Conservation (phyloP, 129 eudicot genomes). For the sunflower (Helianthus annuus) region HanXRQr2.0-SUNRISE NC_035442.2:160595333-160595832, state of each 20-base stretch:
- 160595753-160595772: slow-evolving; percentile 99
- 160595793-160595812: slow-evolving; percentile 29
- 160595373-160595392: too few relatives aligned
- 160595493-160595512: too few relatives aligned
- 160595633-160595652: slow-evolving; percentile 7
- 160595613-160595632: slow-evolving; percentile 20
- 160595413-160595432: too few relatives aligned
- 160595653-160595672: background rate
- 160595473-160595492: too few relatives aligned
- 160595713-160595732: slow-evolving; percentile 99
- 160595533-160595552: slow-evolving; percentile 95
- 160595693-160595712: slow-evolving; percentile 98
- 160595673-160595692: slow-evolving; percentile 76
- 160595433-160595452: too few relatives aligned
- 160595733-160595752: slow-evolving; percentile 90
- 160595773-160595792: slow-evolving; percentile 99
- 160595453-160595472: too few relatives aligned
- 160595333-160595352: too few relatives aligned
- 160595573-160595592: slow-evolving; percentile 99
- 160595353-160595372: too few relatives aligned
- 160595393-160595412: too few relatives aligned
- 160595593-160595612: slow-evolving; percentile 62
- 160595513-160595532: slow-evolving; percentile 50
- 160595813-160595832: slow-evolving; percentile 2
- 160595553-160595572: slow-evolving; percentile 99